Evolutionary conservation across 257 asterid genomes (phyloP).

Genomic region (Solanum pimpinellifolium): DNA sequence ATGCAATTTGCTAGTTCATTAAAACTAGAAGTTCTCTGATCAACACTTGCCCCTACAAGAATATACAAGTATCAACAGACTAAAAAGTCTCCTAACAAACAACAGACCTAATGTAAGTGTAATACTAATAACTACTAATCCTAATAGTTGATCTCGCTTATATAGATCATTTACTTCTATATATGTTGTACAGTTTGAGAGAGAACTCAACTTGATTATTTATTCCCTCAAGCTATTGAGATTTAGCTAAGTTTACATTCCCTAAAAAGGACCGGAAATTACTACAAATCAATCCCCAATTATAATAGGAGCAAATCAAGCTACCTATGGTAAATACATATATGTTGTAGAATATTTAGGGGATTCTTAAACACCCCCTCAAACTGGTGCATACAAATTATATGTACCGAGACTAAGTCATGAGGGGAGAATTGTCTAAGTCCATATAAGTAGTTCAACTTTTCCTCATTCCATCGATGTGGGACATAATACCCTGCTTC

Average conservation of each 20-base stretch:
- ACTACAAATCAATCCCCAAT: not conserved
- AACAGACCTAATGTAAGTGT: not conserved
- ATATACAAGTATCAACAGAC: not conserved
- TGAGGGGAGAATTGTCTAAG: not conserved
- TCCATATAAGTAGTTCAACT: not conserved
- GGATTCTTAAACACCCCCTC: not conserved
- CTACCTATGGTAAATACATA: not conserved
- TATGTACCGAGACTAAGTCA: not conserved
- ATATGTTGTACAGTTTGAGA: not conserved
- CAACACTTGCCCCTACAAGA: not conserved
- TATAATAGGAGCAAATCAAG: not conserved
- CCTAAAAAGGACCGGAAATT: not conserved
- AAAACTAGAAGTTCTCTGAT: not conserved
- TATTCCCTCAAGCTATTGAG: not conserved
- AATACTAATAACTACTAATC: not conserved
- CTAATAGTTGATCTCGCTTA: not conserved
- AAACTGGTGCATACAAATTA: not conserved
- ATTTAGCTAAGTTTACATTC: not conserved
- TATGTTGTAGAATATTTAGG: not conserved
- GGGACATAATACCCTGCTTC: not conserved
- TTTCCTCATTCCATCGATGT: not conserved
- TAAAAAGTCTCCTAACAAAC: not conserved
- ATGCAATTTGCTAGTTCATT: not conserved
- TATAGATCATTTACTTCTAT: not conserved
- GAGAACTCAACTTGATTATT: not conserved